Base-by-base conservation (phyloP, 2,329 filamentous ascomycete genomes). In the Trichoderma citrinoviride region DNA sequence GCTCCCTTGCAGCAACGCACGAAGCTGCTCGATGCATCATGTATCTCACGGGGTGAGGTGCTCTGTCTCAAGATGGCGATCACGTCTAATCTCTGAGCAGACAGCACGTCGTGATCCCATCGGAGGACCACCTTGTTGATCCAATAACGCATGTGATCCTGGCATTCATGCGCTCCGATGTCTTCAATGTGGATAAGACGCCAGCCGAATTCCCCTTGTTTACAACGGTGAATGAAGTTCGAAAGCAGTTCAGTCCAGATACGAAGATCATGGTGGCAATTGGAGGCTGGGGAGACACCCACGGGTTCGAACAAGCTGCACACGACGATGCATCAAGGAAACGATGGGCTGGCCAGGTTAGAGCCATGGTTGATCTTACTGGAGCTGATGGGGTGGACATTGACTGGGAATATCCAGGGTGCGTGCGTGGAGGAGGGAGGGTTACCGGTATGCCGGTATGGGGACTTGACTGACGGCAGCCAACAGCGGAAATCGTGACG, bases 261-360 rank as follows among this genome's bases (percentile, higher is more conserved):
- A 87, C 87, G 21, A 87, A 89, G 69, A 76, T 92, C 23, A 83
- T 89, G 78, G 81, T 92, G 43, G 89, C 90, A 21, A 86, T 93
- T 67, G 90, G 90, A 12, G 90, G 90, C 60, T 93, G 90, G 90
- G 89, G 89, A 0, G 87, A 91, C 66, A 87, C 83, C 0, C 73
- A 75, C 7, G 89, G 88, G 0, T 92, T 91, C 71, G 81, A 83
- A 0, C 74, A 73, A 10, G 88, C 83, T 0, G 85, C 87, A 1
- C 80, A 78, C 57, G 80, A 81, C 3, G 79, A 83, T 1, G 69
- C 75, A 1, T 82, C 81, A 1, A 83, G 87, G 17, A 78, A 80
- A 66, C 77, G 76, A 7, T 93, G 89, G 76, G 87, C 89, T 1
- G 78, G 79, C 50, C 90, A 90, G 68, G 81, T 92, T 1, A 84